Percentiles rank a stretch among this genome's conserved stretches.
Conservation (phyloP, 768 basidiomycete species). For the Lactarius hatsudake region DNA sequence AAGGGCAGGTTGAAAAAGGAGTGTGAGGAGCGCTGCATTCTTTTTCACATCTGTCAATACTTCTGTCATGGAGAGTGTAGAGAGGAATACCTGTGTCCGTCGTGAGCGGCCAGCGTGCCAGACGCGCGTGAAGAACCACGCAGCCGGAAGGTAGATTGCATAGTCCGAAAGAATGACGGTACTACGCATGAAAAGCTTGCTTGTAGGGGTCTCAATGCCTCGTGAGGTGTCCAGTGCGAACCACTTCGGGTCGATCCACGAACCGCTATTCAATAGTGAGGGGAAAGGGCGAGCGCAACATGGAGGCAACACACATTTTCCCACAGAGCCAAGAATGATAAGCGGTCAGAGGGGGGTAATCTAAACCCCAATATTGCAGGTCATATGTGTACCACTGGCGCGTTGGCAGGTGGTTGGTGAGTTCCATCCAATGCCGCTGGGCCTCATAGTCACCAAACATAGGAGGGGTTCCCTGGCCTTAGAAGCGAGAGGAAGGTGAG, state of each 20-base stretch:
- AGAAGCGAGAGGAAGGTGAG: conserved; percentile 1
- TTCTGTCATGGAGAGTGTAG: not conserved
- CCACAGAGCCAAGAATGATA: conserved; percentile 87
- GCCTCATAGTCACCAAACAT: conserved; percentile 94
- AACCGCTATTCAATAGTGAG: conserved; percentile 40
- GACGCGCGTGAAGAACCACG: conserved; percentile 59
- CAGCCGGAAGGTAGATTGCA: conserved; percentile 71
- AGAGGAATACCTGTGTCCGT: conserved; percentile 65
- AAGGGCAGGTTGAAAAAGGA: conserved; percentile 81
- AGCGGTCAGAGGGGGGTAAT: conserved; percentile 92
- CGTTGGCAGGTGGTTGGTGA: conserved; percentile 74
- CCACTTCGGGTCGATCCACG: conserved; percentile 56
- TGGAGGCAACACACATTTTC: conserved; percentile 50
- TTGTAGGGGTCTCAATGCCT: conserved; percentile 63
- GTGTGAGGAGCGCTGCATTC: conserved; percentile 65
- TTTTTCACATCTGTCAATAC: conserved; percentile 29
- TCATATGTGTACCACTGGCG: conserved; percentile 87
- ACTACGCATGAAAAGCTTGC: conserved; percentile 76
- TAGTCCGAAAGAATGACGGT: conserved; percentile 70
- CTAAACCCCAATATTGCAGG: conserved; percentile 88
- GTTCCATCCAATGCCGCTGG: conserved; percentile 94
- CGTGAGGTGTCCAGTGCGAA: conserved; percentile 68
- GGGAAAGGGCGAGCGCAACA: not conserved
- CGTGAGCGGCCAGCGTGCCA: conserved; percentile 71
- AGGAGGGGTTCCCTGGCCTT: conserved; percentile 74